Percentiles rank a stretch among this genome's conserved stretches.
Evolutionary conservation across 345 rosid species (phyloP).

Genomic region (Raphanus sativus): DNA sequence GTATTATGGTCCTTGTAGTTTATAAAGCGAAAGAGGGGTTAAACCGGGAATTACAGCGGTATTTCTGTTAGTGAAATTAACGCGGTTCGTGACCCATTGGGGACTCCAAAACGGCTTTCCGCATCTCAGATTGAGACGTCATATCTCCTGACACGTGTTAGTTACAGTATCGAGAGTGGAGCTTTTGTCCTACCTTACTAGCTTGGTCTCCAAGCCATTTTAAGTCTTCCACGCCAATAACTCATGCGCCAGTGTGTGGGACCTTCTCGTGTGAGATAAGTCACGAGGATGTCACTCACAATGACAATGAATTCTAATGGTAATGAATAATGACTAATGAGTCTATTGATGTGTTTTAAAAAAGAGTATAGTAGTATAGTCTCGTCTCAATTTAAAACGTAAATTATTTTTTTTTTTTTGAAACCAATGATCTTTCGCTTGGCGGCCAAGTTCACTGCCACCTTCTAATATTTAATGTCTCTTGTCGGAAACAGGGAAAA

Average conservation of each 20-base stretch:
- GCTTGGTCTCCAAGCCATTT: slow-evolving; percentile 40
- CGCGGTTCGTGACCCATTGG: neutral
- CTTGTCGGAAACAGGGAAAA: neutral
- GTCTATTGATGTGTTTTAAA: neutral
- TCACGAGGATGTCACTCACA: slow-evolving; percentile 21
- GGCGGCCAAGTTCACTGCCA: slow-evolving; percentile 6
- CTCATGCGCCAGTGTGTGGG: neutral
- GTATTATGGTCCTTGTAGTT: neutral
- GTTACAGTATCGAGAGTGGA: slow-evolving; percentile 31
- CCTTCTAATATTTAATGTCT: neutral
- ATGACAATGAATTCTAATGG: neutral
- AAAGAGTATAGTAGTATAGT: neutral
- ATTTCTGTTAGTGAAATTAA: neutral
- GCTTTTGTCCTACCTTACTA: slow-evolving; percentile 19
- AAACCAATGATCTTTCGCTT: neutral
- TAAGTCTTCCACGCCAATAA: neutral
- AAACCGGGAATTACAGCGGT: neutral
- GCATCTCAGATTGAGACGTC: slow-evolving; percentile 37
- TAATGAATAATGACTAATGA: neutral
- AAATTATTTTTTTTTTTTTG: neutral
- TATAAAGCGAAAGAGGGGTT: neutral
- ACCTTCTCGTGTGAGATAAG: neutral
- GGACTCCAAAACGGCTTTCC: slow-evolving; percentile 31
- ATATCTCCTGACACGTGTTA: slow-evolving; percentile 30
- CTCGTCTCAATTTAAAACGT: neutral